These are phyloP conservation scores for Peltaster fructicola DNA, from an alignment of 2,329 filamentous ascomycete genomes.

Conservation along the genomic window DNA sequence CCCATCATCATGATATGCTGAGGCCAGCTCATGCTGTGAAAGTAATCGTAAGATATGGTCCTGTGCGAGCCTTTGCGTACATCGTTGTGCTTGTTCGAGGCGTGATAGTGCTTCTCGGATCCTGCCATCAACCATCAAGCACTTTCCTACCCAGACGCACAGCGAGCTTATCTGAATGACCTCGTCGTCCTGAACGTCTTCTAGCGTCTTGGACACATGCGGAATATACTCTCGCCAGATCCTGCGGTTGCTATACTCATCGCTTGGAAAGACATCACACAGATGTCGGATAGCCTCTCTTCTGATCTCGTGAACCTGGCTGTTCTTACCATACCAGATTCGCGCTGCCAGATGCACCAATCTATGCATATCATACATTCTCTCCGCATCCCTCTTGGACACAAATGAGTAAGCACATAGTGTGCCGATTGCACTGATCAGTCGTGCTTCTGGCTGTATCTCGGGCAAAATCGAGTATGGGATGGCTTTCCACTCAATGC, in stretches of 20 bases:
- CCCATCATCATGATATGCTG: slow-evolving; percentile 9
- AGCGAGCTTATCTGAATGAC: too few relatives aligned
- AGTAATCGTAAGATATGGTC: too few relatives aligned
- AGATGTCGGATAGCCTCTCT: slow-evolving; percentile 3
- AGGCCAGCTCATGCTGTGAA: too few relatives aligned
- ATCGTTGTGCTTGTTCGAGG: not conserved
- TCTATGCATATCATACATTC: slow-evolving; percentile 9
- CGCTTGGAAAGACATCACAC: slow-evolving; percentile 3
- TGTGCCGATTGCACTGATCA: slow-evolving; percentile 8
- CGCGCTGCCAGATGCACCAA: slow-evolving; percentile 7
- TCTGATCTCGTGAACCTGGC: not conserved
- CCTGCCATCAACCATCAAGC: too few relatives aligned
- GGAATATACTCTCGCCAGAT: too few relatives aligned
- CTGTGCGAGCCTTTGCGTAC: slow-evolving; percentile 1
- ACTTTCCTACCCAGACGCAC: too few relatives aligned
- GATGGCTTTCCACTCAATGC: slow-evolving; percentile 10
- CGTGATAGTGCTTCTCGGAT: slow-evolving; percentile 2
- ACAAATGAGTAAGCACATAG: slow-evolving; percentile 10
- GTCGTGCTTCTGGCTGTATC: slow-evolving; percentile 5
- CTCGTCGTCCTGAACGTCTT: too few relatives aligned
- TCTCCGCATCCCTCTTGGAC: slow-evolving; percentile 2
- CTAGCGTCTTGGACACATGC: too few relatives aligned
- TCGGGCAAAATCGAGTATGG: slow-evolving; percentile 9
- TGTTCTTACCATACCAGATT: slow-evolving; percentile 6
- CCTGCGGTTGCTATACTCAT: too few relatives aligned